Percentiles rank a stretch among this genome's conserved stretches.
phyloP scores from a whole-genome alignment of 2,329 filamentous ascomycete species.

The Hypoxylon sp. region DNA sequence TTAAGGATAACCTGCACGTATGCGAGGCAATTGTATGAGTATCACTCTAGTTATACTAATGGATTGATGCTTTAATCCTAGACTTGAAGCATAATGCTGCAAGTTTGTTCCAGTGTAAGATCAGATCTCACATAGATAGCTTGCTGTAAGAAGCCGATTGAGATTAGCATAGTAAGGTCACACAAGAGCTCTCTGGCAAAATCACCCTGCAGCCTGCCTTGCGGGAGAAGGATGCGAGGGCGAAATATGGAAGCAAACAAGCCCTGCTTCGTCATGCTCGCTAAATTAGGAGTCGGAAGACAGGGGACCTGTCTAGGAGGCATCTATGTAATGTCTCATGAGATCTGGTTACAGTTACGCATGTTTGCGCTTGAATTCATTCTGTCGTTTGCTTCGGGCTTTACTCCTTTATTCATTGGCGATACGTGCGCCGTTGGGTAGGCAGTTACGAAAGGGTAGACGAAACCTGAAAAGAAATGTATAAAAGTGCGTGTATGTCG shows the following conservation, averaged over 20 bases:
- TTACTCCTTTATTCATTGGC: not conserved
- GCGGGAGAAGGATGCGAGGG: not conserved
- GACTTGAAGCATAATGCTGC: not conserved
- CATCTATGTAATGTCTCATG: conserved; percentile 10
- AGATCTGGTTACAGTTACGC: conserved; percentile 3
- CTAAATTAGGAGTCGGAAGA: no score
- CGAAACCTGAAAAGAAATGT: no score
- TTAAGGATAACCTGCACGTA: not conserved
- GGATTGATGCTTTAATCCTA: not conserved
- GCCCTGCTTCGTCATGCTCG: not conserved
- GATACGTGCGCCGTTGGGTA: not conserved
- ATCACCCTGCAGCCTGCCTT: conserved; percentile 1
- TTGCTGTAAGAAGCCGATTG: conserved; percentile 13
- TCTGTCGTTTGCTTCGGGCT: conserved; percentile 16
- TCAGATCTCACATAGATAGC: conserved; percentile 5
- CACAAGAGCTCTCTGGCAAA: conserved; percentile 10
- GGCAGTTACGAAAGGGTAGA: no score
- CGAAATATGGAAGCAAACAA: conserved; percentile 8
- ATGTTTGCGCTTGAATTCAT: conserved; percentile 11
- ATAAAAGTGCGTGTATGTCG: no score
- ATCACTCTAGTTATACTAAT: not conserved
- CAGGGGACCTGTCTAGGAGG: not conserved
- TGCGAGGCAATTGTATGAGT: not conserved
- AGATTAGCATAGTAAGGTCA: conserved; percentile 1
- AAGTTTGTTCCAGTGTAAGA: not conserved